Evolutionary conservation across 1,139 yeast species (phyloP).

Genomic region (Blastobotrys elegans): DNA sequence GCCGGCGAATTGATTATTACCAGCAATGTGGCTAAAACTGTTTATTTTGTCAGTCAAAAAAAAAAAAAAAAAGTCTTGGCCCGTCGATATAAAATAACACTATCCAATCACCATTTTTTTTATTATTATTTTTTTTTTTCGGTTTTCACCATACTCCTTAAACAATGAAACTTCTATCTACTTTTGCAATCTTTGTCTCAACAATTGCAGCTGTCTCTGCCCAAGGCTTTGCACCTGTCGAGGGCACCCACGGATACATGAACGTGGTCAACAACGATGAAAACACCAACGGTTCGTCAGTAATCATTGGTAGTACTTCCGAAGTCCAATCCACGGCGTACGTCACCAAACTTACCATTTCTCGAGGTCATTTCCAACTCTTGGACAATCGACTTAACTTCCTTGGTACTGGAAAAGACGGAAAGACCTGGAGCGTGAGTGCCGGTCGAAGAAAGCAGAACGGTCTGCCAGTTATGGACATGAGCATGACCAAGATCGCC

Average conservation of each 20-base stretch:
- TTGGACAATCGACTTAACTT: not conserved
- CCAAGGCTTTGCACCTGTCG: conserved; percentile 1
- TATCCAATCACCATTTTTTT: too few relatives aligned
- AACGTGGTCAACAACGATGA: not conserved
- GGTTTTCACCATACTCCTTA: not conserved
- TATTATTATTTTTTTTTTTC: too few relatives aligned
- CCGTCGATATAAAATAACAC: too few relatives aligned
- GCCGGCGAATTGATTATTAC: too few relatives aligned
- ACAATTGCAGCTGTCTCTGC: not conserved
- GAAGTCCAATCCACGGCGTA: not conserved
- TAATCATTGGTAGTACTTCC: not conserved
- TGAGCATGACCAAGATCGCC: not conserved
- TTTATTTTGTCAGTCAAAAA: too few relatives aligned
- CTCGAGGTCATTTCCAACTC: not conserved
- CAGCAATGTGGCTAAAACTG: too few relatives aligned
- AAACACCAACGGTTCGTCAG: not conserved
- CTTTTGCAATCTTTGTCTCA: not conserved
- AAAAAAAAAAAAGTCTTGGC: not conserved
- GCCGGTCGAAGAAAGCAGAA: not conserved
- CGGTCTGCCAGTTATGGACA: not conserved
- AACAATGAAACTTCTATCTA: not conserved
- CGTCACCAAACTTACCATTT: not conserved
- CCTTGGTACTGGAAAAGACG: not conserved
- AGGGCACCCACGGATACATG: not conserved
- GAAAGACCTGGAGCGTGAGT: not conserved